phyloP scores from a whole-genome alignment of 148 eudicot genomes.

The Chenopodium formosanum region DNA sequence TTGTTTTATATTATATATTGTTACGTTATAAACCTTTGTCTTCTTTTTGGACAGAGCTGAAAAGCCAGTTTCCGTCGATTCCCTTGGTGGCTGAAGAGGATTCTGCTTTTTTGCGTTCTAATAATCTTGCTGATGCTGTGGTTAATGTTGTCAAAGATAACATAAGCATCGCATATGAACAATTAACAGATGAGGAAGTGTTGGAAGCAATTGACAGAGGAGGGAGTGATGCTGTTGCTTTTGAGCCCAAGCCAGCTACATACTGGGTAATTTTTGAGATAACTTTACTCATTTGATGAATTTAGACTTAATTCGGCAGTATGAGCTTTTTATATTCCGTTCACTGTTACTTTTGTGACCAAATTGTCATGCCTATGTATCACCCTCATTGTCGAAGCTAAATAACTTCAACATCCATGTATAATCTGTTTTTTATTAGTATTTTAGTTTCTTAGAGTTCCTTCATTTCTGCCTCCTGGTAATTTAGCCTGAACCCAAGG shows the following conservation, averaged over 20 bases:
- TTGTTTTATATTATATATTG: not conserved
- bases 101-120: conserved; percentile 72
- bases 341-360: not conserved
- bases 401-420: not conserved
- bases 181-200: conserved; percentile 57
- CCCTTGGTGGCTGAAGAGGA: conserved; percentile 99
- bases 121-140: conserved; percentile 68
- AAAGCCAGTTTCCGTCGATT: conserved; percentile 64
- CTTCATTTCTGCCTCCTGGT: not conserved
- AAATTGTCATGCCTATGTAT: not conserved
- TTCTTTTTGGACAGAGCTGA: conserved; percentile 50
- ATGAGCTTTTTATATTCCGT: not conserved
- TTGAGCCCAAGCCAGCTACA: conserved; percentile 73
- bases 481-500: not conserved
- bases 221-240: conserved; percentile 56
- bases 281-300: not conserved
- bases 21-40: not conserved
- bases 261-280: conserved; percentile 66
- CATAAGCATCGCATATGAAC: conserved; percentile 31
- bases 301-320: too few species aligned
- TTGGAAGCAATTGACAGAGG: conserved; percentile 95
- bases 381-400: not conserved
- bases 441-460: not conserved
- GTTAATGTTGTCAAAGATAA: conserved; percentile 53
- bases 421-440: not conserved